phyloP scores from a whole-genome alignment of 2,329 filamentous ascomycete genomes.

The Claviceps lovelessii region DNA sequence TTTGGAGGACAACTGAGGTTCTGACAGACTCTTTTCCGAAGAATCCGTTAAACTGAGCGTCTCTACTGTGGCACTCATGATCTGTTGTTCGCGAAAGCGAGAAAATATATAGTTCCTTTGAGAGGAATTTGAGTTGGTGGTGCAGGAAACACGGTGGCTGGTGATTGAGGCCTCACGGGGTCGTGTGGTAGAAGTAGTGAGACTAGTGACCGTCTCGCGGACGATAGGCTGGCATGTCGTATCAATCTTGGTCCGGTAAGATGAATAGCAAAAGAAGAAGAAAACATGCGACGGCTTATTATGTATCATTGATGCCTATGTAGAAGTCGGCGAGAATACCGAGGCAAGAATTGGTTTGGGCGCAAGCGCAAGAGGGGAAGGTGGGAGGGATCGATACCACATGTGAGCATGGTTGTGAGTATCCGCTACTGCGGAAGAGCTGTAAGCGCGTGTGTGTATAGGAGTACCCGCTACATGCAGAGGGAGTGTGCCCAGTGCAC shows the following conservation, averaged over 20 bases:
- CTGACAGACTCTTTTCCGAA: conserved; percentile 53
- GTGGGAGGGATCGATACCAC: background rate
- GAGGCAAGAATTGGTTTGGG: background rate
- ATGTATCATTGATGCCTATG: background rate
- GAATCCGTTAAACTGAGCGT: conserved; percentile 50
- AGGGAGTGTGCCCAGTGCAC: background rate
- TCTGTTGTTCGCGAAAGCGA: conserved; percentile 14
- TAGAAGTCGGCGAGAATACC: background rate
- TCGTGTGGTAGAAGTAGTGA: conserved; percentile 75
- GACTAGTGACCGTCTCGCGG: conserved; percentile 63
- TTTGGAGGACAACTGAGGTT: conserved; percentile 15
- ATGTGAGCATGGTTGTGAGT: background rate
- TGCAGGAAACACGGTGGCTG: conserved; percentile 53
- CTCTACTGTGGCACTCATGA: conserved; percentile 24
- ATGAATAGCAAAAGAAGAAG: background rate
- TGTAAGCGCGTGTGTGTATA: background rate
- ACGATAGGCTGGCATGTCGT: conserved; percentile 60
- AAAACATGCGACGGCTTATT: background rate
- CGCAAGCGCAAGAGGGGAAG: background rate
- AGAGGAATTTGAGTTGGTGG: conserved; percentile 50
- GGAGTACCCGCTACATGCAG: background rate
- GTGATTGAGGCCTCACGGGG: conserved; percentile 72
- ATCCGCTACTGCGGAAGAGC: background rate
- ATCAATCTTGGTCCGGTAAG: conserved; percentile 25
- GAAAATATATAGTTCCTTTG: background rate